Evolutionary conservation across 2,329 filamentous ascomycete genomes (phyloP).

Genomic region (Monilinia laxa): DNA sequence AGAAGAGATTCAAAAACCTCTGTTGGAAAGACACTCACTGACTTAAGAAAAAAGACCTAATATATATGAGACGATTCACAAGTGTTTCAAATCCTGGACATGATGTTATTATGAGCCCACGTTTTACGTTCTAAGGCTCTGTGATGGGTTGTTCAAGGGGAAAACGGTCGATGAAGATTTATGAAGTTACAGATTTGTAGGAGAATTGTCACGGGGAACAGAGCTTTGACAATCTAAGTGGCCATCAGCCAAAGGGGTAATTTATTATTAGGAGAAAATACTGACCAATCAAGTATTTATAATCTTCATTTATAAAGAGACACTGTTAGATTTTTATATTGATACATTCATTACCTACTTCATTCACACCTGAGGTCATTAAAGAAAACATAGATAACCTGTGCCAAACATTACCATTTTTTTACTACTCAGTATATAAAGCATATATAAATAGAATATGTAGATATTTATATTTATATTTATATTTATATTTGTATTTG

Average conservation of each 20-base stretch:
- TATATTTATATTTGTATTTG: too few species aligned
- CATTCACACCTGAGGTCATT: not conserved
- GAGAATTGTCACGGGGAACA: slow-evolving; percentile 17
- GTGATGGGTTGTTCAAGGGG: slow-evolving; percentile 41
- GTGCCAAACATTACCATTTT: not conserved
- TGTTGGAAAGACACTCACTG: not conserved
- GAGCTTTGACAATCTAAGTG: slow-evolving; percentile 20
- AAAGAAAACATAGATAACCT: not conserved
- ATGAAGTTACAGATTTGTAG: slow-evolving; percentile 21
- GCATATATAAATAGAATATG: not conserved
- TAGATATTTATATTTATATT: too few species aligned
- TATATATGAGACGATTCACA: slow-evolving; percentile 7
- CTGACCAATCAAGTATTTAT: not conserved
- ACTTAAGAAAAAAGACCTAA: not conserved
- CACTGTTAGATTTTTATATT: not conserved
- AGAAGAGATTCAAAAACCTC: slow-evolving; percentile 8
- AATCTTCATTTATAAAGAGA: not conserved
- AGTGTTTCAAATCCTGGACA: slow-evolving; percentile 18
- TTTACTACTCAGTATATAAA: not conserved
- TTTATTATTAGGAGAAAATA: too few species aligned
- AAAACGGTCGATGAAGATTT: slow-evolving; percentile 12
- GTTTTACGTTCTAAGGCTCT: slow-evolving; percentile 1
- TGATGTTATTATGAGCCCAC: not conserved
- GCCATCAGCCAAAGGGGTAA: not conserved
- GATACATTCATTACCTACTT: not conserved